Percentiles rank a stretch among this genome's conserved stretches.
phyloP scores from a whole-genome alignment of 164 flowering plant genomes.

The Litsea cubeba region DNA sequence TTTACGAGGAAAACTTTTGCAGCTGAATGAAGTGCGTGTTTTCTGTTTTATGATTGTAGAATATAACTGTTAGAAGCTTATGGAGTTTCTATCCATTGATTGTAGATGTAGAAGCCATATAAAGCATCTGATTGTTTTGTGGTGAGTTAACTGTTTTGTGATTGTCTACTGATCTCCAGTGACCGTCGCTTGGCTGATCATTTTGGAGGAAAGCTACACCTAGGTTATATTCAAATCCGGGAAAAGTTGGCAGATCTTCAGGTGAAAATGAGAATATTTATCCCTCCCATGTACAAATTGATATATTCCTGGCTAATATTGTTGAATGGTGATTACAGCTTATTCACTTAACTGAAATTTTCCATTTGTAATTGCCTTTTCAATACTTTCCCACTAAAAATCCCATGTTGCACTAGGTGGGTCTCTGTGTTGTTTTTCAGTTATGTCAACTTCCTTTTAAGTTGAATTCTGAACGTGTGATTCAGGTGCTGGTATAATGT shows the following conservation, averaged over 20 bases:
- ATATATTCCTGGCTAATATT: not conserved
- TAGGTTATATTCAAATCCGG: slow-evolving; percentile 97
- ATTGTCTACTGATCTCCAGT: slow-evolving; percentile 42
- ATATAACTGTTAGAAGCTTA: slow-evolving; percentile 33
- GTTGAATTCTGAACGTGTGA: slow-evolving; percentile 47
- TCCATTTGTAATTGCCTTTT: not conserved
- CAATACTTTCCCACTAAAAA: not conserved
- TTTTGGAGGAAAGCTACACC: slow-evolving; percentile 98
- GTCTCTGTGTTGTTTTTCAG: slow-evolving; percentile 5
- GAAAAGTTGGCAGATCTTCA: slow-evolving; percentile 88
- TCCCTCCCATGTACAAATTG: not conserved
- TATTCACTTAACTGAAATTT: not conserved
- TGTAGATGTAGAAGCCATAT: not conserved
- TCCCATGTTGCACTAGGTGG: not conserved
- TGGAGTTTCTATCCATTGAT: not conserved
- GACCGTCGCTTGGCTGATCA: slow-evolving; percentile 98
- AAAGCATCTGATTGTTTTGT: not conserved
- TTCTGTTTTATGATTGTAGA: slow-evolving; percentile 66
- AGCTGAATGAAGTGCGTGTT: slow-evolving; percentile 99
- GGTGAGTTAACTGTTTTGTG: slow-evolving; percentile 8
- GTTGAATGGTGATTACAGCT: not conserved
- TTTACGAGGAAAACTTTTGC: slow-evolving; percentile 98
- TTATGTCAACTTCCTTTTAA: slow-evolving; percentile 19
- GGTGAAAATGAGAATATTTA: slow-evolving; percentile 48
- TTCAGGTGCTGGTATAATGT: slow-evolving; percentile 67